These are phyloP conservation scores for Syncephalis fuscata DNA, from an alignment of 371 early-diverging fungal genomes.

Conservation along the genomic window DNA sequence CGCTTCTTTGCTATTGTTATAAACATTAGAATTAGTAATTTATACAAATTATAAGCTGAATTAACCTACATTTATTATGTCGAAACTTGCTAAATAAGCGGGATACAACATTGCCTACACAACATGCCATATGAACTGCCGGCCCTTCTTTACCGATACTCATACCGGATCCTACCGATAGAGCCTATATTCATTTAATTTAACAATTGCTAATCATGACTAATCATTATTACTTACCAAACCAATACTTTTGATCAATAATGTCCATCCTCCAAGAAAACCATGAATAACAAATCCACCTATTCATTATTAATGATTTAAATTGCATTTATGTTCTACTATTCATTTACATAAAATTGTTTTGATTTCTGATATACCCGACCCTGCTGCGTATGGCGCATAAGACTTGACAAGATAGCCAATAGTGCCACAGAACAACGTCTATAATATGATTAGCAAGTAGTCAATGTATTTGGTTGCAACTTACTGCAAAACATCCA, in stretches of 20 bases:
- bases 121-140: slow-evolving; percentile 83
- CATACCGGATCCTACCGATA: slow-evolving; percentile 77
- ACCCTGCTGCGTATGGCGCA: slow-evolving; percentile 83
- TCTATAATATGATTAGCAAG: slow-evolving; percentile 24
- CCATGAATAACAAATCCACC: slow-evolving; percentile 82
- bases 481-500: slow-evolving; percentile 33
- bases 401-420: slow-evolving; percentile 43
- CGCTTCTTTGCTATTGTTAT: slow-evolving; percentile 50
- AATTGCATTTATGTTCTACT: slow-evolving; percentile 5
- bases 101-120: slow-evolving; percentile 78
- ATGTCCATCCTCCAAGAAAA: slow-evolving; percentile 70
- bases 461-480: neutral
- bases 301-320: slow-evolving; percentile 6
- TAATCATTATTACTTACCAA: slow-evolving; percentile 33
- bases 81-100: slow-evolving; percentile 70
- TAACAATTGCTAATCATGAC: neutral
- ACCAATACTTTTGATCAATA: slow-evolving; percentile 74
- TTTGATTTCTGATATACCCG: slow-evolving; percentile 91
- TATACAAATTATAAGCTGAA: slow-evolving; percentile 3
- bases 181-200: slow-evolving; percentile 23
- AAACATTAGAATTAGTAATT: neutral
- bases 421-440: slow-evolving; percentile 32
- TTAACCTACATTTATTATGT: slow-evolving; percentile 48
- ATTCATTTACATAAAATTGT: slow-evolving; percentile 51
- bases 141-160: slow-evolving; percentile 92